These are phyloP conservation scores for Chlorella sp. DNA, from an alignment of 139 green algal species.

Conservation along the genomic window DNA sequence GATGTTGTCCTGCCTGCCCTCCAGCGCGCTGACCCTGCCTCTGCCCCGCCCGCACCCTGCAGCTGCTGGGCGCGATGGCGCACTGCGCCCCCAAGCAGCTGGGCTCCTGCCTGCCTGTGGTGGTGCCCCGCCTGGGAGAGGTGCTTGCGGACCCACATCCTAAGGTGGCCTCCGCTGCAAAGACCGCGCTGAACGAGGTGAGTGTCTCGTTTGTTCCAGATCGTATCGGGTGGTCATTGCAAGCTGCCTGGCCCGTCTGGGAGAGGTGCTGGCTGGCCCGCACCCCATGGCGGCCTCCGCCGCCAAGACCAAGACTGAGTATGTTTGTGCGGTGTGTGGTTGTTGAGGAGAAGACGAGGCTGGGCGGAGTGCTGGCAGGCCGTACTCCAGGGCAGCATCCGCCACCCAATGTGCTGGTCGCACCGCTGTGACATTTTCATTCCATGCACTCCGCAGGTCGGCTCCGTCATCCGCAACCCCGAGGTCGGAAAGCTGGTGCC, in stretches of 20 bases:
- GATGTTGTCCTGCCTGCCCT: neutral
- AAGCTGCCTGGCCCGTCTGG: too few species aligned
- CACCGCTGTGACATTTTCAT: neutral
- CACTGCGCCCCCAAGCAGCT: slow-evolving; percentile 97
- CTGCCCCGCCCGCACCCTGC: slow-evolving; percentile 8
- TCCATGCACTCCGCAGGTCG: slow-evolving; percentile 63
- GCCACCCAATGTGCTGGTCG: too few species aligned
- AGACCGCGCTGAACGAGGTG: slow-evolving; percentile 84
- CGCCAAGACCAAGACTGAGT: too few species aligned
- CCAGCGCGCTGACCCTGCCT: too few species aligned
- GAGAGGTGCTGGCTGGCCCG: too few species aligned
- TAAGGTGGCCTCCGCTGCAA: slow-evolving; percentile 87
- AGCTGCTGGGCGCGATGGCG: slow-evolving; percentile 98
- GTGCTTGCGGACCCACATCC: slow-evolving; percentile 89
- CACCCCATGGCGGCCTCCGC: too few species aligned
- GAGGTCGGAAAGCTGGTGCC: slow-evolving; percentile 89
- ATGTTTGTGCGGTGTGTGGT: neutral
- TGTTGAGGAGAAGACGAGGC: too few species aligned
- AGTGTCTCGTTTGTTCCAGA: neutral
- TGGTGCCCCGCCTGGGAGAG: slow-evolving; percentile 88
- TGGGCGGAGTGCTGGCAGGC: too few species aligned
- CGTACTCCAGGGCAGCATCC: too few species aligned
- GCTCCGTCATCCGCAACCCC: slow-evolving; percentile 93
- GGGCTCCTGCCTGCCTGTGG: slow-evolving; percentile 86
- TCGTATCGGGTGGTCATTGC: too few species aligned